Conservation (phyloP, 139 green algal genomes). For the Chlorokybus atmophyticus region DNA sequence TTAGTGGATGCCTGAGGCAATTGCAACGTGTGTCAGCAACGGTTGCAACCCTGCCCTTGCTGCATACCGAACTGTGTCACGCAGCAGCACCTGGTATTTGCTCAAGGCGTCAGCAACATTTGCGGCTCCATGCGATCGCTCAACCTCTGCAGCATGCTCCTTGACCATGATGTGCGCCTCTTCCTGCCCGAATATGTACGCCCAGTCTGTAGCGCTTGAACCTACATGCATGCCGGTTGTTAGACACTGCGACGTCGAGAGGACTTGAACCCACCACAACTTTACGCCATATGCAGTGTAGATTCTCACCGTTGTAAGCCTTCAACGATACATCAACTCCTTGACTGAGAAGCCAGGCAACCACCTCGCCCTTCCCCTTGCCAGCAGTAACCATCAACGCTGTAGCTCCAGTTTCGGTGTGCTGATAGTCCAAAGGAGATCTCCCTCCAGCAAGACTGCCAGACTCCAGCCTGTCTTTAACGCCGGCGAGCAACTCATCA, state of each 20-base stretch:
- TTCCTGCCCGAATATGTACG: conserved; percentile 33
- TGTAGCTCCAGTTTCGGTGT: conserved; percentile 45
- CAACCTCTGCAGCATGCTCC: not conserved
- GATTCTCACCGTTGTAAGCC: conserved; percentile 34
- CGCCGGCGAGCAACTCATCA: conserved; percentile 8
- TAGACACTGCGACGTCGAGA: too few relatives aligned
- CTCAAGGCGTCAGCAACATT: conserved; percentile 6
- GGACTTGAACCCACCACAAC: too few relatives aligned
- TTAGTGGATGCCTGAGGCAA: too few relatives aligned
- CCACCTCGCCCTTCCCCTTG: conserved; percentile 42
- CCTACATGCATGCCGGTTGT: too few relatives aligned
- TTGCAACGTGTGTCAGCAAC: too few relatives aligned
- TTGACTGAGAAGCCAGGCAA: conserved; percentile 42
- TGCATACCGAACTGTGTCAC: too few relatives aligned
- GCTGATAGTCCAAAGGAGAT: conserved; percentile 17
- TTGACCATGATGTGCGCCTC: conserved; percentile 15
- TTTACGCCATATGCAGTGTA: too few relatives aligned
- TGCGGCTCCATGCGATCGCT: not conserved
- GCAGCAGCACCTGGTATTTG: conserved; percentile 32
- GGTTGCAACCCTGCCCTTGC: too few relatives aligned
- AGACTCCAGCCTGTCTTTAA: not conserved
- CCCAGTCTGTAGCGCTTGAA: conserved; percentile 41
- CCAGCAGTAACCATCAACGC: conserved; percentile 61
- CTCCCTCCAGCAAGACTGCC: not conserved
- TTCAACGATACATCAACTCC: conserved; percentile 39